Evolutionary conservation across 495 filamentous ascomycete genomes (phyloP).

Genomic region (Ramalina intermedia): DNA sequence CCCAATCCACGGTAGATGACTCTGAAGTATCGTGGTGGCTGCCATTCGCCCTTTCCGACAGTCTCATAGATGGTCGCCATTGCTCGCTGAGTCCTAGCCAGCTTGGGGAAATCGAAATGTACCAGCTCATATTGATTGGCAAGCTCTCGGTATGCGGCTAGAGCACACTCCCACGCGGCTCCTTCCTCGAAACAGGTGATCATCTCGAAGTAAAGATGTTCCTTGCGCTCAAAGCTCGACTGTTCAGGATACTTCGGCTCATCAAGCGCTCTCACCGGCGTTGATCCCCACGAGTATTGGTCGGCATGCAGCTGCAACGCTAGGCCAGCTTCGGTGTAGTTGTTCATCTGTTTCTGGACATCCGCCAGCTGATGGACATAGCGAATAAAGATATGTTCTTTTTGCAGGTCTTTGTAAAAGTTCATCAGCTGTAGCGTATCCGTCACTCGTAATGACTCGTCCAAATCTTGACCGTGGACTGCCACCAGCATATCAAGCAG

Average conservation of each 20-base stretch:
- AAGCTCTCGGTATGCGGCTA: conserved; percentile 85
- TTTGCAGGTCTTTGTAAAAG: conserved; percentile 92
- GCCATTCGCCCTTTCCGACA: conserved; percentile 62
- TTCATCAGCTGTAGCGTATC: conserved; percentile 89
- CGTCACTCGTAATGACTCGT: conserved; percentile 64
- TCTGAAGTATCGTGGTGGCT: conserved; percentile 78
- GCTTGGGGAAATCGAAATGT: conserved; percentile 80
- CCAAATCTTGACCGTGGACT: conserved; percentile 69
- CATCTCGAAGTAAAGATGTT: conserved; percentile 82
- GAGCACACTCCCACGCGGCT: conserved; percentile 77
- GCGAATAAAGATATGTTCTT: conserved; percentile 90
- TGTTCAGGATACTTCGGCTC: conserved; percentile 73
- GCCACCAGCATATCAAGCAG: conserved; percentile 83
- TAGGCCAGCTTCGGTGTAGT: conserved; percentile 81
- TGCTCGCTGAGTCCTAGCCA: conserved; percentile 73
- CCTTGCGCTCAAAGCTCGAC: conserved; percentile 83
- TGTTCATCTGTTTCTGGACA: conserved; percentile 57
- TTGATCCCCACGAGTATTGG: conserved; percentile 81
- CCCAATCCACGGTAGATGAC: conserved; percentile 85
- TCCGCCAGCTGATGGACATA: conserved; percentile 89
- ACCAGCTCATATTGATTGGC: conserved; percentile 77
- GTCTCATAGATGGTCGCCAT: conserved; percentile 90
- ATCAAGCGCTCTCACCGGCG: conserved; percentile 46
- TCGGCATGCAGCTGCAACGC: conserved; percentile 85
- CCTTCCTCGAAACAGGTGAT: conserved; percentile 91